phyloP scores from a whole-genome alignment of 2,329 filamentous ascomycete genomes.

The Madurella mycetomatis region DNA sequence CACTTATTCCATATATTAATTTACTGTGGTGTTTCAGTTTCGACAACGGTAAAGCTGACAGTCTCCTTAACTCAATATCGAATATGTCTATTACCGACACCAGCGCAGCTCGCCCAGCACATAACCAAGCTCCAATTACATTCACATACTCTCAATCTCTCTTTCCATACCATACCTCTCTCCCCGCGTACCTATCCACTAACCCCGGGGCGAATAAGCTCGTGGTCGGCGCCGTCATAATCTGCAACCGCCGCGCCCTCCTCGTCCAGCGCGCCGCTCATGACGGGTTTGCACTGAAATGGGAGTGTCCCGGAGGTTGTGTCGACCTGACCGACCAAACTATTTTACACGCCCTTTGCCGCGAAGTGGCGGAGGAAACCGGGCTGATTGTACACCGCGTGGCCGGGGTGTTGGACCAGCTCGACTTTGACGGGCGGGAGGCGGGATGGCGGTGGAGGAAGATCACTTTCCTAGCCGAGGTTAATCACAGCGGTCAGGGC shows the following conservation, averaged over 20 bases:
- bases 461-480: slow-evolving; percentile 18
- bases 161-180: slow-evolving; percentile 6
- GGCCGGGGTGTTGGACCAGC: not conserved
- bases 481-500: not conserved
- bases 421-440: slow-evolving; percentile 12
- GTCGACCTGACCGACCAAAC: slow-evolving; percentile 15
- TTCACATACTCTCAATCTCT: not conserved
- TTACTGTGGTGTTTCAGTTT: too few relatives aligned
- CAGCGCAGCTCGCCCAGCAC: too few relatives aligned
- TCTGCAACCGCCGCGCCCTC: slow-evolving; percentile 13
- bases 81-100: too few relatives aligned
- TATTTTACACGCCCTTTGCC: slow-evolving; percentile 11
- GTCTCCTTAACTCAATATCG: too few relatives aligned
- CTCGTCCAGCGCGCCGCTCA: slow-evolving; percentile 23
- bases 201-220: slow-evolving; percentile 13
- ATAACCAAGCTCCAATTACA: not conserved
- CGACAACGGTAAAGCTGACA: too few relatives aligned
- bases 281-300: slow-evolving; percentile 21
- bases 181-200: slow-evolving; percentile 7
- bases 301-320: slow-evolving; percentile 23
- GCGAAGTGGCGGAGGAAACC: slow-evolving; percentile 22
- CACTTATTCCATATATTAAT: too few relatives aligned
- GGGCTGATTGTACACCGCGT: slow-evolving; percentile 11
- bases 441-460: slow-evolving; percentile 10
- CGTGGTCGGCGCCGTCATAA: slow-evolving; percentile 18